phyloP scores from a whole-genome alignment of 441 rosid genomes.

The Syzygium malaccense region DNA sequence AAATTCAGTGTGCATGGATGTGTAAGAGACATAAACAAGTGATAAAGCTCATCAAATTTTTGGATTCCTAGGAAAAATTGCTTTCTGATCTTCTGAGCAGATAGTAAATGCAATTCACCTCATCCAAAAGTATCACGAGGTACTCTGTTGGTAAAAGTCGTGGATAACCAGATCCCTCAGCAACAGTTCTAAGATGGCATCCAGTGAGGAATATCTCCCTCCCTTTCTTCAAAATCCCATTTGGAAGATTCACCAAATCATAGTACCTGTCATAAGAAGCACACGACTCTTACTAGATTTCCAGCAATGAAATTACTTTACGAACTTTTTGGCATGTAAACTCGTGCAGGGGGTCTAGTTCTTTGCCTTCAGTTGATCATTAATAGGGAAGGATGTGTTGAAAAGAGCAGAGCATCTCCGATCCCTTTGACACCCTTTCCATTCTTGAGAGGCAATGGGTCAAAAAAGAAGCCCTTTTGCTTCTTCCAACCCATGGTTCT shows the following conservation, averaged over 20 bases:
- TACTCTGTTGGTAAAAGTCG: conserved; percentile 95
- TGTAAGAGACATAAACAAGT: background rate
- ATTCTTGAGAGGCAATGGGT: background rate
- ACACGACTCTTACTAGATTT: background rate
- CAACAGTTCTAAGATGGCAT: conserved; percentile 83
- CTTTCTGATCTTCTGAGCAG: background rate
- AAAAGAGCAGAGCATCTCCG: background rate
- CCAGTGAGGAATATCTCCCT: conserved; percentile 91
- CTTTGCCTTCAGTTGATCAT: background rate
- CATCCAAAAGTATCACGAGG: conserved; percentile 81
- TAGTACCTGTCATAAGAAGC: conserved; percentile 47
- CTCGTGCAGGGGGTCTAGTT: background rate
- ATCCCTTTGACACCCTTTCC: background rate
- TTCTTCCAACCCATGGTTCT: background rate
- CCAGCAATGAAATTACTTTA: background rate
- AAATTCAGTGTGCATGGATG: background rate
- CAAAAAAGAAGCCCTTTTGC: background rate
- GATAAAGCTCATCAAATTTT: background rate
- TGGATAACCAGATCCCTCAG: conserved; percentile 74
- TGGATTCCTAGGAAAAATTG: background rate
- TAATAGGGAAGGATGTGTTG: background rate
- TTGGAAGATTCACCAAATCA: conserved; percentile 65
- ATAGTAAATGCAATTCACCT: conserved; percentile 30
- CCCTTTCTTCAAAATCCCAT: conserved; percentile 74
- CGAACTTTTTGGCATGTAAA: background rate